A percentile compares a stretch with the other conserved stretches of the same genome.
These are phyloP conservation scores for Coniferiporia weirii DNA, from an alignment of 1,284 basidiomycete genomes.

Conservation along the genomic window DNA sequence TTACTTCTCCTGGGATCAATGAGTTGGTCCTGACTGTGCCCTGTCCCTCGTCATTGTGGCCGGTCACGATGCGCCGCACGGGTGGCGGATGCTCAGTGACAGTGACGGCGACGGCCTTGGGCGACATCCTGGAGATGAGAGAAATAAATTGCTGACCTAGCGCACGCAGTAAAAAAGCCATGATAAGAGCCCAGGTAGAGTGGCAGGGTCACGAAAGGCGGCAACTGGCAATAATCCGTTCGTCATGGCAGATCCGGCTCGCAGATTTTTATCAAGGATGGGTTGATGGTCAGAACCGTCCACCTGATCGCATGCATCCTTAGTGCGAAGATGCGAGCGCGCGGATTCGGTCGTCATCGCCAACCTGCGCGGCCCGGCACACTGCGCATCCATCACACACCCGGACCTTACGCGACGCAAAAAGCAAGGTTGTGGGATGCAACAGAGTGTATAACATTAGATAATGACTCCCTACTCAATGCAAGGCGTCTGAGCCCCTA, in stretches of 20 bases:
- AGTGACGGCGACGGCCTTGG: background rate
- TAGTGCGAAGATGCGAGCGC: background rate
- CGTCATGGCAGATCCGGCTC: background rate
- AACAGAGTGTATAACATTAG: background rate
- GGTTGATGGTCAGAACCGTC: background rate
- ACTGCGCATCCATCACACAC: background rate
- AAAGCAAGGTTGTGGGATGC: background rate
- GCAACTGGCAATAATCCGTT: background rate
- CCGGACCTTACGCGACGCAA: background rate
- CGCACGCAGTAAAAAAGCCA: conserved; percentile 3
- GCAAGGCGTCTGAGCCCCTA: background rate
- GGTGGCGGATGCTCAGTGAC: conserved; percentile 22
- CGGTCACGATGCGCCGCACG: conserved; percentile 47
- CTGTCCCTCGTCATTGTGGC: conserved; percentile 37
- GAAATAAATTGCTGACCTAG: background rate
- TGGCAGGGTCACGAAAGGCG: background rate
- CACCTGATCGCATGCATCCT: conserved; percentile 1
- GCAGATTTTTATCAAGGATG: conserved; percentile 4
- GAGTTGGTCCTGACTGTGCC: conserved; percentile 33
- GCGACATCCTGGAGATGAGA: conserved; percentile 1
- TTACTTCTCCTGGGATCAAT: conserved; percentile 16
- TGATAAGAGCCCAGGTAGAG: background rate
- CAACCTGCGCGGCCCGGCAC: conserved; percentile 1
- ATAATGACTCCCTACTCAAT: background rate
- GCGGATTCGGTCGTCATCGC: background rate